These are phyloP conservation scores for Colletotrichum falcatum DNA, from an alignment of 2,329 filamentous ascomycete species.

Conservation along the genomic window DNA sequence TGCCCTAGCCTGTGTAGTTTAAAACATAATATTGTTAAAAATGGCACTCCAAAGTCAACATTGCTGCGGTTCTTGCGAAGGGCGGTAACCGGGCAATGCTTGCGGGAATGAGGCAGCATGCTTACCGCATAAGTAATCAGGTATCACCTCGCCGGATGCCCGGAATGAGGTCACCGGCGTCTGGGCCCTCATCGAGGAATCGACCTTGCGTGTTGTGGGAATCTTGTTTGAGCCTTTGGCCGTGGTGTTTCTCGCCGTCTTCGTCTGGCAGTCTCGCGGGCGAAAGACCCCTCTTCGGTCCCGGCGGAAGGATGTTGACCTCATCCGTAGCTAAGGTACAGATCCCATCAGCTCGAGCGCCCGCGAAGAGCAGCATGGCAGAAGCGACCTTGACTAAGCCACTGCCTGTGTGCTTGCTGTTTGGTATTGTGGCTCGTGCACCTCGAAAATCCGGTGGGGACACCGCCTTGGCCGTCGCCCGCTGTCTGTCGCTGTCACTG, in stretches of 20 bases:
- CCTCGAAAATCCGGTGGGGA: constrained; percentile 22
- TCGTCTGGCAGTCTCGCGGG: background rate
- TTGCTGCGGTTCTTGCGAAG: background rate
- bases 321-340: no score
- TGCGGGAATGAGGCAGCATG: constrained; percentile 13
- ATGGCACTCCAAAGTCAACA: constrained; percentile 28
- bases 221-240: background rate
- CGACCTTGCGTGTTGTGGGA: background rate
- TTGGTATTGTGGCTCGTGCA: constrained; percentile 34
- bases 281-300: constrained; percentile 21
- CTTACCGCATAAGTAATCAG: constrained; percentile 12
- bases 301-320: constrained; percentile 19
- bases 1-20: constrained; percentile 16
- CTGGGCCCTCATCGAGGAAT: constrained; percentile 18
- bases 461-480: background rate
- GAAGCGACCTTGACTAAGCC: constrained; percentile 20
- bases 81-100: constrained; percentile 21
- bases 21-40: background rate
- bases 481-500: constrained; percentile 23
- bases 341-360: constrained; percentile 5
- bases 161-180: constrained; percentile 24
- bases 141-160: background rate
- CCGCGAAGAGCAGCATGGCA: constrained; percentile 16
- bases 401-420: constrained; percentile 28
- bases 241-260: constrained; percentile 6